These are phyloP conservation scores for Penicillium flavigenum DNA, from an alignment of 495 filamentous ascomycete genomes.

Conservation along the genomic window DNA sequence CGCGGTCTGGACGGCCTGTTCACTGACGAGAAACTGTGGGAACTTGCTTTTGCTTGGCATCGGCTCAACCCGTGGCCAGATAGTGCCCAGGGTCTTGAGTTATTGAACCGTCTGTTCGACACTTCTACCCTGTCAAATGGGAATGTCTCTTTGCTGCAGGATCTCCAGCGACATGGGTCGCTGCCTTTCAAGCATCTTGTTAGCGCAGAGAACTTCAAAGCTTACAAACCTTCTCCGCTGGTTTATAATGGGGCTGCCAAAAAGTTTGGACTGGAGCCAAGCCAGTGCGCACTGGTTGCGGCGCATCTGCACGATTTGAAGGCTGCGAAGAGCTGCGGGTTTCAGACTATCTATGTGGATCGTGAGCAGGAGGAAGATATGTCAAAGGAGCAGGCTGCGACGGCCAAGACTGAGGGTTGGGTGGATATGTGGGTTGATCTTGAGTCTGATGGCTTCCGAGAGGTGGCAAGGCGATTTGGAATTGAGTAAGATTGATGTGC, in stretches of 20 bases:
- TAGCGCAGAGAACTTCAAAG: slow-evolving; percentile 68
- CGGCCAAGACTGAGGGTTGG: slow-evolving; percentile 56
- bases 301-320: slow-evolving; percentile 69
- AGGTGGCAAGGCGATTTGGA: slow-evolving; percentile 37
- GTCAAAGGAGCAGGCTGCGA: slow-evolving; percentile 48
- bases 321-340: slow-evolving; percentile 61
- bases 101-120: slow-evolving; percentile 53
- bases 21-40: slow-evolving; percentile 53
- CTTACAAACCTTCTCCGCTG: slow-evolving; percentile 70
- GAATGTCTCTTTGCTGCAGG: slow-evolving; percentile 63
- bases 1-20: slow-evolving; percentile 59
- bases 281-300: slow-evolving; percentile 74
- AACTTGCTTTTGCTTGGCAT: slow-evolving; percentile 67
- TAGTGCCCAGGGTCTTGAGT: slow-evolving; percentile 52
- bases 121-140: slow-evolving; percentile 74
- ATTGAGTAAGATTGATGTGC: slow-evolving; percentile 12
- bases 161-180: slow-evolving; percentile 55
- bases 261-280: slow-evolving; percentile 54
- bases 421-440: slow-evolving; percentile 42
- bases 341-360: slow-evolving; percentile 76
- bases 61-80: slow-evolving; percentile 69
- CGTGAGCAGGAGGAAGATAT: slow-evolving; percentile 63
- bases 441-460: slow-evolving; percentile 30
- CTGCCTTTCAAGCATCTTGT: slow-evolving; percentile 62
- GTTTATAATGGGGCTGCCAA: slow-evolving; percentile 68